These are phyloP conservation scores for Coemansia sp. DNA, from an alignment of 192 early-diverging fungal species.

Conservation along the genomic window DNA sequence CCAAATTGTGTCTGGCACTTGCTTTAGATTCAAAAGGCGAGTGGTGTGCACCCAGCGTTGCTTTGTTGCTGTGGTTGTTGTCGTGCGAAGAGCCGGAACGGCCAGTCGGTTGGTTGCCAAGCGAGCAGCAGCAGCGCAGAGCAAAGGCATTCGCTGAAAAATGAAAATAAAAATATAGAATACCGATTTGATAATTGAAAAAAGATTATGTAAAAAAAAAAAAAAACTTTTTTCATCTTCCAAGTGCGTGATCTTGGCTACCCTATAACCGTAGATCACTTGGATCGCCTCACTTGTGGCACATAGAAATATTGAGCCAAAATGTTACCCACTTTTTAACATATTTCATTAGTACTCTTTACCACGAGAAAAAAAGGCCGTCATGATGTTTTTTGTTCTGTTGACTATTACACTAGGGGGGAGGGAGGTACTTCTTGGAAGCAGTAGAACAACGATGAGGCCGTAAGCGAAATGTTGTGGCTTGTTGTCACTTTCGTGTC, in stretches of 20 bases:
- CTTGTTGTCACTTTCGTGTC: neutral
- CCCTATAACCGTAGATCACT: neutral
- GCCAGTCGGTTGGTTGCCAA: neutral
- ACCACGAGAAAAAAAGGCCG: no score
- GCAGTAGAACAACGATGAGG: neutral
- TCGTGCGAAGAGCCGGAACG: neutral
- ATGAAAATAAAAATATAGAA: neutral
- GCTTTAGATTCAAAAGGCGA: constrained; percentile 13
- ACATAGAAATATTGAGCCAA: no score
- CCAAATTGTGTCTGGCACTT: constrained; percentile 33
- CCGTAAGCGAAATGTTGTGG: neutral
- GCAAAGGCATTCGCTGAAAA: neutral
- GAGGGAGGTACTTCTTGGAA: neutral
- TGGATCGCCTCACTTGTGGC: no score
- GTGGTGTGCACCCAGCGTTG: neutral
- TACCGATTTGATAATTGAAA: neutral
- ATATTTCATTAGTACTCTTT: no score
- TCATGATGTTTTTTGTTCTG: neutral
- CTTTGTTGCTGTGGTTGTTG: neutral
- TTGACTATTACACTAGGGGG: neutral
- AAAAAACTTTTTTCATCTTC: constrained; percentile 4
- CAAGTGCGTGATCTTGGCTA: neutral
- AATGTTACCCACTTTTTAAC: no score
- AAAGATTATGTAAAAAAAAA: neutral
- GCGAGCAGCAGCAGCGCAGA: constrained; percentile 2